phyloP scores from a whole-genome alignment of 2,329 filamentous ascomycete species.

The Westerdykella aurantiaca region DNA sequence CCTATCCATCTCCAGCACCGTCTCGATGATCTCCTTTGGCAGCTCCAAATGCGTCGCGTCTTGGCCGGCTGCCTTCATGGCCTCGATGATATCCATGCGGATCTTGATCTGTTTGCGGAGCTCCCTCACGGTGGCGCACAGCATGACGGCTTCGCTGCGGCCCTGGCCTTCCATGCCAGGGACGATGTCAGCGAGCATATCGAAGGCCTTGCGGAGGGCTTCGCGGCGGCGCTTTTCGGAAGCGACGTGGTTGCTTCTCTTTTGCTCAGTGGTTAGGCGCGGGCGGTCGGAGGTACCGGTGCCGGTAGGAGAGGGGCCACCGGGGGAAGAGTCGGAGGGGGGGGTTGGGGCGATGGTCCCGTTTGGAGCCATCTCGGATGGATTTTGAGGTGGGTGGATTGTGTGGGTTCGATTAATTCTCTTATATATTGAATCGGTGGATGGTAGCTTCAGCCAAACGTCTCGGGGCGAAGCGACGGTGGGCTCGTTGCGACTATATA shows the following conservation, averaged over 20 bases:
- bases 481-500: too few species aligned
- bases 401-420: too few species aligned
- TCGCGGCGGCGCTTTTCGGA: slow-evolving; percentile 61
- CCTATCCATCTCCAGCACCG: background rate
- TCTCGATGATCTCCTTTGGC: slow-evolving; percentile 23
- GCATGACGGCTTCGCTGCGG: slow-evolving; percentile 77
- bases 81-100: slow-evolving; percentile 32
- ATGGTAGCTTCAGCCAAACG: background rate
- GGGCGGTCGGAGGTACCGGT: slow-evolving; percentile 48
- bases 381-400: background rate
- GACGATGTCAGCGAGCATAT: slow-evolving; percentile 71
- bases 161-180: slow-evolving; percentile 78
- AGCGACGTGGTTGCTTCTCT: slow-evolving; percentile 68
- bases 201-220: slow-evolving; percentile 78
- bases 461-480: background rate
- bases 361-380: background rate
- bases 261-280: slow-evolving; percentile 62
- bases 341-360: background rate
- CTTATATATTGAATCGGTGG: too few species aligned
- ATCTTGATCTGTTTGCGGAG: slow-evolving; percentile 39
- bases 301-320: background rate
- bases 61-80: slow-evolving; percentile 33
- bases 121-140: slow-evolving; percentile 50
- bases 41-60: slow-evolving; percentile 30
- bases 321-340: background rate